phyloP scores from a whole-genome alignment of 2,329 filamentous ascomycete genomes.

The Juglanconis juglandina region DNA sequence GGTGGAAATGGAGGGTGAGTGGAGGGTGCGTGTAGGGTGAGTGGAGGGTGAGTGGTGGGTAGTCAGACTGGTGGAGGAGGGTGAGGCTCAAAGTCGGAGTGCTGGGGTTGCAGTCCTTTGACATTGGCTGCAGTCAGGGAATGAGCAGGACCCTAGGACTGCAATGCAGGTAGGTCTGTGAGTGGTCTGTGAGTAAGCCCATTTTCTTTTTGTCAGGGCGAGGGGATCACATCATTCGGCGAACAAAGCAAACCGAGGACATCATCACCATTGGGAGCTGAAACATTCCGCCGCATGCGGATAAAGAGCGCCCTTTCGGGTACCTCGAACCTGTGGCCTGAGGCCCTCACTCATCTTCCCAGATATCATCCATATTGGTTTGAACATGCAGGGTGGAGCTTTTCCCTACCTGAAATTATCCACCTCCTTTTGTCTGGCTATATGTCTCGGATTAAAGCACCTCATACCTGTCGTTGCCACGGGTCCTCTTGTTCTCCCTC shows the following conservation, averaged over 20 bases:
- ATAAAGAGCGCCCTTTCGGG: background rate
- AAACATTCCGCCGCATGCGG: constrained; percentile 7
- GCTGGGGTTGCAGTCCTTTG: background rate
- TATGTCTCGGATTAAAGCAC: background rate
- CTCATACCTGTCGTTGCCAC: background rate
- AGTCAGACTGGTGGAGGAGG: too few species aligned
- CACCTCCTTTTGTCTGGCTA: background rate
- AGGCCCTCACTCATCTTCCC: too few species aligned
- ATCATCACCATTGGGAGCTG: background rate
- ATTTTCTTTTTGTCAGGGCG: background rate
- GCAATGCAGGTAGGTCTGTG: background rate
- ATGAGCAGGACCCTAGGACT: background rate
- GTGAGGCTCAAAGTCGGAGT: too few species aligned
- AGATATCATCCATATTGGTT: too few species aligned
- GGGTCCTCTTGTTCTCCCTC: background rate
- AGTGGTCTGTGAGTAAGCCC: background rate
- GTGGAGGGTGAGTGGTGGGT: too few species aligned
- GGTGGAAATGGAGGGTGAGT: too few species aligned
- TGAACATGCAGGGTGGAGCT: too few species aligned
- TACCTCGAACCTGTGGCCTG: background rate
- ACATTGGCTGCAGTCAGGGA: background rate
- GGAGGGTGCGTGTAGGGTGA: too few species aligned
- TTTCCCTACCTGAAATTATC: background rate
- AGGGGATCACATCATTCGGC: background rate
- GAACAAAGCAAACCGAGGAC: constrained; percentile 1